Percentiles rank a stretch among this genome's conserved stretches.
phyloP scores from a whole-genome alignment of 2,329 filamentous ascomycete genomes.

The Pseudogymnoascus sp. region DNA sequence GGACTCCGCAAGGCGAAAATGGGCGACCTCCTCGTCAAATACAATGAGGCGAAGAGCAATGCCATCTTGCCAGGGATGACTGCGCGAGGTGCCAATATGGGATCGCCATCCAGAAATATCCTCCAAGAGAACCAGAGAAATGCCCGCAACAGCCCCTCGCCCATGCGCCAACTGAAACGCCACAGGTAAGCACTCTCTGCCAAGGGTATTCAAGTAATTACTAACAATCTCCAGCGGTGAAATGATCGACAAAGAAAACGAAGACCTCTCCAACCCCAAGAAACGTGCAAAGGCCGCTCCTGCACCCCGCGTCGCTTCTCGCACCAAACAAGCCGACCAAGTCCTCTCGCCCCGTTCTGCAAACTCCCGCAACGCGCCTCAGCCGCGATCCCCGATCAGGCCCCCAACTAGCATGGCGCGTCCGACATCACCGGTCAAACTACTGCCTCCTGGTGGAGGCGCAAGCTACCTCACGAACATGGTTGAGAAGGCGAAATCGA shows the following conservation, averaged over 20 bases:
- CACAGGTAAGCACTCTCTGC: conserved; percentile 39
- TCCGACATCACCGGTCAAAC: conserved; percentile 57
- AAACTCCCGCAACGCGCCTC: conserved; percentile 53
- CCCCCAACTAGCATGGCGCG: conserved; percentile 45
- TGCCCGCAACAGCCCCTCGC: conserved; percentile 21
- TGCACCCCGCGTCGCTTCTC: conserved; percentile 31
- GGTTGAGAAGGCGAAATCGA: conserved; percentile 54
- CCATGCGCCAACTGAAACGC: conserved; percentile 37
- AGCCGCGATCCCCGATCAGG: conserved; percentile 22
- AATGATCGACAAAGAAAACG: conserved; percentile 73
- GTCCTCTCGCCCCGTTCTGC: conserved; percentile 77
- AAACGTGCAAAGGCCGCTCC: conserved; percentile 44
- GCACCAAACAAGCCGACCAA: conserved; percentile 43
- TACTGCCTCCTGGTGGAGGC: conserved; percentile 32
- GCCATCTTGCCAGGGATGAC: conserved; percentile 9
- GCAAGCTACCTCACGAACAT: conserved; percentile 45
- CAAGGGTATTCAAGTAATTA: conserved; percentile 13
- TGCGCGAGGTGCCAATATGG: conserved; percentile 10
- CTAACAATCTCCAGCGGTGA: conserved; percentile 46
- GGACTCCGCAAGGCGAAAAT: conserved; percentile 73
- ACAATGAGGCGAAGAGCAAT: conserved; percentile 17
- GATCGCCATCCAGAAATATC: conserved; percentile 21
- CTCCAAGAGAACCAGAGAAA: conserved; percentile 20
- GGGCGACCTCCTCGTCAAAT: conserved; percentile 55
- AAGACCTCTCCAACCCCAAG: conserved; percentile 59